phyloP scores from a whole-genome alignment of 2,329 filamentous ascomycete genomes.

The Clarireedia monteithiana region DNA sequence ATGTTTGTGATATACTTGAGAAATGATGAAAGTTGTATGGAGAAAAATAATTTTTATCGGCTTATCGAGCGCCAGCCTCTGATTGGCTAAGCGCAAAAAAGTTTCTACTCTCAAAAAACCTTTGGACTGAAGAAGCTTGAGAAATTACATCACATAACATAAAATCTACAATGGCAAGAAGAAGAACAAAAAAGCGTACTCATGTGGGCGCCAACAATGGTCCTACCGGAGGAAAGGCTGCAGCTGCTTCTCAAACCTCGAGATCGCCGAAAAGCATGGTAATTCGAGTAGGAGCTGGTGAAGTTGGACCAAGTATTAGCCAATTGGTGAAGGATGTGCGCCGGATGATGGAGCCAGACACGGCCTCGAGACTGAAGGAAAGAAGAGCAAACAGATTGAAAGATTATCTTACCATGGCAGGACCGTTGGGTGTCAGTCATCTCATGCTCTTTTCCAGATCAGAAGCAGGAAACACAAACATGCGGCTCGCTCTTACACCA shows the following conservation, averaged over 20 bases:
- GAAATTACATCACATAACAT: constrained; percentile 14
- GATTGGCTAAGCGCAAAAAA: constrained; percentile 24
- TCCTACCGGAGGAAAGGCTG: constrained; percentile 39
- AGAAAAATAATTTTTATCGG: constrained; percentile 25
- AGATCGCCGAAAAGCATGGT: constrained; percentile 93
- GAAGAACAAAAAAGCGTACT: constrained; percentile 81
- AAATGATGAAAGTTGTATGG: background rate
- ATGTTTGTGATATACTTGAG: no score
- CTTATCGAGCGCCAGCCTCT: constrained; percentile 25
- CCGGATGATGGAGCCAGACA: constrained; percentile 91
- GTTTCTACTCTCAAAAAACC: constrained; percentile 7
- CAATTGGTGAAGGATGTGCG: constrained; percentile 89
- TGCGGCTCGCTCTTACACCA: constrained; percentile 80
- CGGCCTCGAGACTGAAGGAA: constrained; percentile 82
- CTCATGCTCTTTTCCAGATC: constrained; percentile 89
- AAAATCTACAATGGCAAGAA: constrained; percentile 59
- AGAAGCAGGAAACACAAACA: constrained; percentile 81
- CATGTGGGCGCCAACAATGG: constrained; percentile 59
- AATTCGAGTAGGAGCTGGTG: constrained; percentile 88
- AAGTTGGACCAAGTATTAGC: constrained; percentile 84
- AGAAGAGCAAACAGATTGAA: constrained; percentile 78
- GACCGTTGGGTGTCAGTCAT: constrained; percentile 87
- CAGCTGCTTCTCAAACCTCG: constrained; percentile 48
- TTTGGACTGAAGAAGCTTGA: background rate
- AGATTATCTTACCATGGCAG: constrained; percentile 94